Percentiles rank a stretch among this genome's conserved stretches.
These are phyloP conservation scores for Pseudonitzschia multistriata DNA, from an alignment of 108 stramenopile species.

Conservation along the genomic window DNA sequence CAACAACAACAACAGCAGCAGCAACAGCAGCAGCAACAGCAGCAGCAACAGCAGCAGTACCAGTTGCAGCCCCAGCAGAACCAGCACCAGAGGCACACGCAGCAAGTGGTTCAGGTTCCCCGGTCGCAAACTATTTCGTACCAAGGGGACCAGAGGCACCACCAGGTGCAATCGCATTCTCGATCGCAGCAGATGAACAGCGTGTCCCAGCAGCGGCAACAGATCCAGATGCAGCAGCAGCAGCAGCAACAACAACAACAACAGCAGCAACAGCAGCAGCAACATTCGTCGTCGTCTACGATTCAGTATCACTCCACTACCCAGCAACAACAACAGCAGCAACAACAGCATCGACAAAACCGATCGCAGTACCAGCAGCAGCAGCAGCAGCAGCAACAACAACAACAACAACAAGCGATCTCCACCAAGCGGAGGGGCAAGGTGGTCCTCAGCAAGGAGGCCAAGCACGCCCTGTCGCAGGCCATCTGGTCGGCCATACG, in stretches of 20 bases:
- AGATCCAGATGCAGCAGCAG: neutral
- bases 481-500: conserved; percentile 82
- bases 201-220: conserved; percentile 3
- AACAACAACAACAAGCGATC: conserved; percentile 15
- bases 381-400: conserved; percentile 18
- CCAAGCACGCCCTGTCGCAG: conserved; percentile 67
- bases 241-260: conserved; percentile 11
- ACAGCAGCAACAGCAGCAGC: conserved; percentile 6
- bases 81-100: conserved; percentile 8
- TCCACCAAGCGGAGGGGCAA: conserved; percentile 21
- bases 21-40: conserved; percentile 27
- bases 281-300: conserved; percentile 7
- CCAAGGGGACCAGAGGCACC: neutral
- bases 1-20: conserved; percentile 26
- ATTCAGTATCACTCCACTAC: neutral
- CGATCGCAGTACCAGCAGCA: conserved; percentile 25
- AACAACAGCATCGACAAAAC: conserved; percentile 10
- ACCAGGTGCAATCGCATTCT: neutral
- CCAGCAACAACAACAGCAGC: conserved; percentile 19
- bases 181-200: neutral
- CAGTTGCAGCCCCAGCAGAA: conserved; percentile 4
- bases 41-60: conserved; percentile 1
- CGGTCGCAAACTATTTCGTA: conserved; percentile 12
- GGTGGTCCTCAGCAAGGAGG: conserved; percentile 62
- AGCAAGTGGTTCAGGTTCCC: conserved; percentile 8